phyloP scores from a whole-genome alignment of 202 grass and related monocot genomes.

The Cymbopogon flexuosus region DNA sequence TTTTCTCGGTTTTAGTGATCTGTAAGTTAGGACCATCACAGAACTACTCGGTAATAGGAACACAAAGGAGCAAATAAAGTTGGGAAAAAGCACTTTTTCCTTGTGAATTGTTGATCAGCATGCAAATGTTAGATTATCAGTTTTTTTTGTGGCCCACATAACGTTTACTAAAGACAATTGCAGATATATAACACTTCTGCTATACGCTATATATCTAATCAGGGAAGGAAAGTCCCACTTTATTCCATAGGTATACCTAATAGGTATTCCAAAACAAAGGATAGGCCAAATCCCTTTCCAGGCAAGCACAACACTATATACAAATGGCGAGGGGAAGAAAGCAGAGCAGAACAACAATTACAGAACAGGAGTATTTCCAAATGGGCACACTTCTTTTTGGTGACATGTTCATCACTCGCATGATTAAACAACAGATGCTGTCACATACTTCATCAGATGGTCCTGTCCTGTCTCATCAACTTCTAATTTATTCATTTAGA shows the following conservation, averaged over 20 bases:
- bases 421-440: conserved; percentile 41
- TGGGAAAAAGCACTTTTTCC: conserved; percentile 26
- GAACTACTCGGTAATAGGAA: conserved; percentile 29
- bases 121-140: conserved; percentile 32
- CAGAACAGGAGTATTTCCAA: conserved; percentile 15
- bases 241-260: conserved; percentile 16
- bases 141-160: neutral
- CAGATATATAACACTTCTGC: conserved; percentile 7
- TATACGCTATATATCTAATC: conserved; percentile 22
- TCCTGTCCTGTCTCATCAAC: conserved; percentile 28
- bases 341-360: conserved; percentile 17
- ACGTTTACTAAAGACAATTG: conserved; percentile 20
- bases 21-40: conserved; percentile 28
- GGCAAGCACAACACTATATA: conserved; percentile 18
- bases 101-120: conserved; percentile 32
- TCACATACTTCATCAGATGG: conserved; percentile 46
- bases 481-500: conserved; percentile 46
- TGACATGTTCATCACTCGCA: conserved; percentile 44
- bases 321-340: conserved; percentile 21
- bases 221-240: neutral
- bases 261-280: conserved; percentile 24
- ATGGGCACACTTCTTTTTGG: conserved; percentile 28
- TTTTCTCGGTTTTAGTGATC: conserved; percentile 15
- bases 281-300: conserved; percentile 33
- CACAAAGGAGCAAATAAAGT: conserved; percentile 29